Base-by-base conservation (phyloP, 805 yeast genomes). In the Wickerhamiella brachini region DNA sequence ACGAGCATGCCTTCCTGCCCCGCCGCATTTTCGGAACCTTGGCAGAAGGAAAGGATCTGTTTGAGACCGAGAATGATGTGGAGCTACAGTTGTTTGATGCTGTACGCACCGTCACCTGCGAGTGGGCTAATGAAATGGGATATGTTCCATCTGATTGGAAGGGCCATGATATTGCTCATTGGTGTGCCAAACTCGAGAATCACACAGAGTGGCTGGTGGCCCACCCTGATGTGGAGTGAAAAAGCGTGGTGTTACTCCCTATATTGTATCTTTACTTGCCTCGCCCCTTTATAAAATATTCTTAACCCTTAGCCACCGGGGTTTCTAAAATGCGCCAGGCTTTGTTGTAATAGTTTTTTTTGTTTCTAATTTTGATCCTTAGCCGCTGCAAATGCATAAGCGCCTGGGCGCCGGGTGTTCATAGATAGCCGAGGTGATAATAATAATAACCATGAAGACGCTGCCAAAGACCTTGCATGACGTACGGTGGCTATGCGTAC, bases 11-110 rank as follows among this genome's bases (percentile, higher is more conserved):
- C 13, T 24, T 51, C 48, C 47, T 47, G n/a, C 51, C 49, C 45
- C 44, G 21, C 34, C 56, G 62, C 18, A 49, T 49, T 44, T 53
- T 57, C 45, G 61, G 61, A 12, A 13, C 44, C 4, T 21, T 41
- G 44, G 22, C 44, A 3, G 41, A 17, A 4, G 3, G 20, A 13
- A 13, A 15, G 20, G 41, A 37, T 10, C 7, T 37, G 41, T 37
- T 37, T 17, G 15, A 37, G 20, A 37, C 41, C 20, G 41, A n/a
- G 6, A 37, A 37, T 20, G 41, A 37, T 13, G 41, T 37, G 10
- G 41, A 37, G 13, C 7, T 37, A 5, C 41, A 37, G 20, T 20
- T 37, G 41, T 37, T 37, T 37, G 41, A 37, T n/a, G 41, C 41
- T 9, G 41, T 37, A 5, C 41, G 41, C 20, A 5, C 9, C 41